Evolutionary conservation across 164 flowering plant species (phyloP).

Genomic region (Vitis cinerea): DNA sequence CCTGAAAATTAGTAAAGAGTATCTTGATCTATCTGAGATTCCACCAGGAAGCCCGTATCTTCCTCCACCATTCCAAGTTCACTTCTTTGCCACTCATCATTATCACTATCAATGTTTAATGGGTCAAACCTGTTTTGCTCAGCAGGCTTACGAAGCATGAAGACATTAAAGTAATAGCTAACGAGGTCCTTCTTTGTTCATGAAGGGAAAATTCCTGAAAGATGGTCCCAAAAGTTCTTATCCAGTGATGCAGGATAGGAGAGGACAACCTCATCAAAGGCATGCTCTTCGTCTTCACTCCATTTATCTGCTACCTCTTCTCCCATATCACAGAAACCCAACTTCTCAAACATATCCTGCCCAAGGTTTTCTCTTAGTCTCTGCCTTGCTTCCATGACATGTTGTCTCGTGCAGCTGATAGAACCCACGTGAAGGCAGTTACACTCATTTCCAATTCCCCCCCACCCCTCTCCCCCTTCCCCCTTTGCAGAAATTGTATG

Average conservation of each 20-base stretch:
- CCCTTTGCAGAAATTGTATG: conserved; percentile 4
- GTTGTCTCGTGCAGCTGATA: conserved; percentile 42
- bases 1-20: neutral
- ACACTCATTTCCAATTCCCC: conserved; percentile 31
- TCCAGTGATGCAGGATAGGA: conserved; percentile 39
- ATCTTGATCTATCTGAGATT: conserved; percentile 23
- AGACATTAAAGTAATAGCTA: conserved; percentile 64
- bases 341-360: conserved; percentile 27
- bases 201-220: conserved; percentile 36
- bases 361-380: conserved; percentile 34
- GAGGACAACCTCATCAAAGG: conserved; percentile 36
- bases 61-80: conserved; percentile 25
- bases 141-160: conserved; percentile 50
- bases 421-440: conserved; percentile 40
- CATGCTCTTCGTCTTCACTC: conserved; percentile 43
- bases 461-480: no score
- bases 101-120: conserved; percentile 51
- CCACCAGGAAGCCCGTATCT: conserved; percentile 35
- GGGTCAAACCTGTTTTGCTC: conserved; percentile 48
- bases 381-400: conserved; percentile 43
- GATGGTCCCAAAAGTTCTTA: conserved; percentile 46
- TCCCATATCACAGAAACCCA: conserved; percentile 57
- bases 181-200: conserved; percentile 46
- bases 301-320: conserved; percentile 48
- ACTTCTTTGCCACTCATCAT: conserved; percentile 53